These are phyloP conservation scores for Epithemia pelagica DNA, from an alignment of 108 stramenopile species.

Conservation along the genomic window DNA sequence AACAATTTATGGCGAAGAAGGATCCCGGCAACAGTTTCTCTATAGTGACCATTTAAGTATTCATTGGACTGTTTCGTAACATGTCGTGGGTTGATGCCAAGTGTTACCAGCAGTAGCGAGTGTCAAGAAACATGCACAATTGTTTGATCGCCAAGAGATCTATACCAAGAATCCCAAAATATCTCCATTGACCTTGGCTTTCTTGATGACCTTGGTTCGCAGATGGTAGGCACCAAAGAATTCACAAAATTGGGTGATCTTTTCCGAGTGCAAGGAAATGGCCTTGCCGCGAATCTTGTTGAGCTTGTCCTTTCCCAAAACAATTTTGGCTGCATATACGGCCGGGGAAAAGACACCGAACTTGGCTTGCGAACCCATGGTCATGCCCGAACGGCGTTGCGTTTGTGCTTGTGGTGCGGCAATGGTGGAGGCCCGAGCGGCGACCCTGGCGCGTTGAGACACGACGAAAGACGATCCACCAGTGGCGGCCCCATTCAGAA, in stretches of 20 bases:
- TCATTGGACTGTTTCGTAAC: too few relatives aligned
- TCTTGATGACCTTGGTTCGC: conserved; percentile 80
- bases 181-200: conserved; percentile 94
- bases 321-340: conserved; percentile 91
- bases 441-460: conserved; percentile 47
- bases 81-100: too few relatives aligned
- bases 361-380: conserved; percentile 82
- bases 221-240: conserved; percentile 92
- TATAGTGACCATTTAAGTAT: too few relatives aligned
- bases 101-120: too few relatives aligned
- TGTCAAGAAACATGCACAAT: too few relatives aligned
- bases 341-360: conserved; percentile 97
- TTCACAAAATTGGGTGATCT: conserved; percentile 87
- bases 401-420: conserved; percentile 24
- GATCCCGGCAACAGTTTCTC: too few relatives aligned
- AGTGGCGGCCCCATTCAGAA: background rate
- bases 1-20: too few relatives aligned
- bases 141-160: too few relatives aligned
- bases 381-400: conserved; percentile 26
- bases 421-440: conserved; percentile 18
- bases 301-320: conserved; percentile 67
- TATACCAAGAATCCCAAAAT: conserved; percentile 93
- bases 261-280: conserved; percentile 88
- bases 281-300: conserved; percentile 87
- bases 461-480: conserved; percentile 70